Evolutionary conservation across 2,329 filamentous ascomycete genomes (phyloP), one percentile per base, ranked within the genome.

Genomic region (Erysiphe pulchra): DNA sequence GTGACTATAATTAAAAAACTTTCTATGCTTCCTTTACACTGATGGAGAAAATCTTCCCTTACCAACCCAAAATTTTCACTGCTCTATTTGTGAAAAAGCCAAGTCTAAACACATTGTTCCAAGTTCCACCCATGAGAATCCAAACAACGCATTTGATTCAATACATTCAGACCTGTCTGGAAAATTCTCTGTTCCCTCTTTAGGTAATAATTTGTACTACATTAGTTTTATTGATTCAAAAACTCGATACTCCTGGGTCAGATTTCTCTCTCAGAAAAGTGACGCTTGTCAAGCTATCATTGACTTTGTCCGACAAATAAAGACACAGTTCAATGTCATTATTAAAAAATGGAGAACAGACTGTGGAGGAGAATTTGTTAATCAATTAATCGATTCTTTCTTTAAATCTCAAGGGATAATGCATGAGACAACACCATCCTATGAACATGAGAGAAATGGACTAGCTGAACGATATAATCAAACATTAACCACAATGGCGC

Each of bases 391-490:
- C 31, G 17, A 3, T 5, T 34, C 16, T 33, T 38, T 37, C 17
- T 45, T 30, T 45, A 28, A 12, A 37, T 33, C 31, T 10, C 16
- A 45, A 16, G 30, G 30, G 34, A 38, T 37, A 28, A 24, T 45
- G 13, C 32, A 45, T 31, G 32, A 45, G 32, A 37, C 6, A 28
- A 38, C 11, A 13, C 32, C 32, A n/a, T n/a, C 43, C 4, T 38
- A 28, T 45, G 43, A 30, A 45, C 33, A 38, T 30, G 43, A 45
- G 17, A 36, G 18, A 45, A 45, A 45, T 10, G 32, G 33, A 38
- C 16, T 13, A 14, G 18, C 43, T 10, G 17, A 38, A 37, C 14
- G 13, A 16, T 44, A 18, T 20, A 44, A 45, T 30, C 18, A 38
- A 28, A 28, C 31, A n/a, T 14, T 40, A 16, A 40, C 37, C 4